phyloP scores from a whole-genome alignment of 2,329 filamentous ascomycete species.

The Hypoxylon sp. region DNA sequence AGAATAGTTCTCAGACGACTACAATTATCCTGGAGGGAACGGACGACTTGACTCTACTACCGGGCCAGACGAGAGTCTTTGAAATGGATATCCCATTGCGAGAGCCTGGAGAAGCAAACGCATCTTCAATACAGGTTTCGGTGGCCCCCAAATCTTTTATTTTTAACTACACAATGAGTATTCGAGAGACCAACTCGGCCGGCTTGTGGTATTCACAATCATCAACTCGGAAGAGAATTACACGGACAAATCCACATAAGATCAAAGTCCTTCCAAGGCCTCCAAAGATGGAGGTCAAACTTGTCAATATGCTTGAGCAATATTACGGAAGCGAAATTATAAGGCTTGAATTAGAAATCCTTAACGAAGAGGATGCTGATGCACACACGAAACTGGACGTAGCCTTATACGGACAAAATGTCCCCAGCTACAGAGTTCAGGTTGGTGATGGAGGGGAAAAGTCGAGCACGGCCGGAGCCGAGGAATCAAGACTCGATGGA shows the following conservation, averaged over 20 bases:
- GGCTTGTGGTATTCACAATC: constrained; percentile 67
- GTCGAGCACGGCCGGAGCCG: constrained; percentile 55
- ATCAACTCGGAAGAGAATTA: constrained; percentile 62
- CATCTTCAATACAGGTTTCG: constrained; percentile 73
- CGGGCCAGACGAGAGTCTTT: constrained; percentile 78
- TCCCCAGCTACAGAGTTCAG: constrained; percentile 63
- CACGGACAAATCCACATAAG: constrained; percentile 65
- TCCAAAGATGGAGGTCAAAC: constrained; percentile 86
- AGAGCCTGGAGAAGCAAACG: constrained; percentile 83
- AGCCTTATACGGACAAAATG: constrained; percentile 72
- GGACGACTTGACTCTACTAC: constrained; percentile 75
- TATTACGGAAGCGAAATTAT: constrained; percentile 91
- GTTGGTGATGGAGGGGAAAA: constrained; percentile 56
- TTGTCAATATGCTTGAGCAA: constrained; percentile 74
- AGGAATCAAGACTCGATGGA: constrained; percentile 62
- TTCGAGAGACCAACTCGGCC: constrained; percentile 61
- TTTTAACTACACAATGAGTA: constrained; percentile 75
- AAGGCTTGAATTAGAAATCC: constrained; percentile 75
- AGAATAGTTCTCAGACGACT: constrained; percentile 49
- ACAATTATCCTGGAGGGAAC: constrained; percentile 65
- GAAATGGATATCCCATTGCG: constrained; percentile 81
- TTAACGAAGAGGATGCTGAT: constrained; percentile 87
- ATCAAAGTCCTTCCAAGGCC: constrained; percentile 88
- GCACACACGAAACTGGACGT: constrained; percentile 80
- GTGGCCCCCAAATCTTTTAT: constrained; percentile 77